phyloP scores from a whole-genome alignment of 768 basidiomycete genomes.

The Collybia sp. region DNA sequence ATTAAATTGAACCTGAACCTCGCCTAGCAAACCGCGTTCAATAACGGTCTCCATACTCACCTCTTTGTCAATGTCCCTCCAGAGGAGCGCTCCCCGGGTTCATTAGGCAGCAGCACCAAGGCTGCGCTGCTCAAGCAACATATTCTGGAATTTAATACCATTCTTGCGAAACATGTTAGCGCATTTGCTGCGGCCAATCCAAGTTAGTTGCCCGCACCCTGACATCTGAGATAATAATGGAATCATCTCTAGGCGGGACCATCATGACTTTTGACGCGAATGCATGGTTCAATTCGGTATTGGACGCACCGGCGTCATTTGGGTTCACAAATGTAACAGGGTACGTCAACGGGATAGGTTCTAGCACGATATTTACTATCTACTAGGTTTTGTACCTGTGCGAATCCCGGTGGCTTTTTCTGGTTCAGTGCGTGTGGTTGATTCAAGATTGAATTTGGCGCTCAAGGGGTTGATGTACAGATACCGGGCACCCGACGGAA shows the following conservation, averaged over 20 bases:
- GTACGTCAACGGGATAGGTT: conserved; percentile 15
- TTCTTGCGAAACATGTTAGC: conserved; percentile 28
- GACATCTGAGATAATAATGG: neutral
- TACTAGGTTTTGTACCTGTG: conserved; percentile 45
- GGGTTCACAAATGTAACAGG: conserved; percentile 49
- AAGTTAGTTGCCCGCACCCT: conserved; percentile 10
- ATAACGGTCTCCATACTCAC: conserved; percentile 37
- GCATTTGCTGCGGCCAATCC: conserved; percentile 32
- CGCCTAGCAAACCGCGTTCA: conserved; percentile 31
- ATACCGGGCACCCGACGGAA: conserved; percentile 48
- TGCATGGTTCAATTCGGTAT: conserved; percentile 39
- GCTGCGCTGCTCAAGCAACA: conserved; percentile 30
- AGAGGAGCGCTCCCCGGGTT: conserved; percentile 40
- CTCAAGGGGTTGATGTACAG: conserved; percentile 15
- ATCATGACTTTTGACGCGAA: conserved; percentile 48
- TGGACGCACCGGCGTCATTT: conserved; percentile 33
- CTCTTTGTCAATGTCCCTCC: conserved; percentile 57
- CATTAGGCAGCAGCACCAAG: conserved; percentile 27
- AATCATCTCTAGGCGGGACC: conserved; percentile 21
- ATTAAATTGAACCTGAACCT: conserved; percentile 7
- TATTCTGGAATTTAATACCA: conserved; percentile 36
- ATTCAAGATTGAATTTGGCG: neutral
- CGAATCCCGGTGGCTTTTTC: conserved; percentile 38
- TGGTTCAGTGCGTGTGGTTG: conserved; percentile 41
- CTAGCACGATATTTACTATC: neutral